Conservation (phyloP, 2,329 filamentous ascomycete genomes). For the Aureobasidium namibiae region DNA sequence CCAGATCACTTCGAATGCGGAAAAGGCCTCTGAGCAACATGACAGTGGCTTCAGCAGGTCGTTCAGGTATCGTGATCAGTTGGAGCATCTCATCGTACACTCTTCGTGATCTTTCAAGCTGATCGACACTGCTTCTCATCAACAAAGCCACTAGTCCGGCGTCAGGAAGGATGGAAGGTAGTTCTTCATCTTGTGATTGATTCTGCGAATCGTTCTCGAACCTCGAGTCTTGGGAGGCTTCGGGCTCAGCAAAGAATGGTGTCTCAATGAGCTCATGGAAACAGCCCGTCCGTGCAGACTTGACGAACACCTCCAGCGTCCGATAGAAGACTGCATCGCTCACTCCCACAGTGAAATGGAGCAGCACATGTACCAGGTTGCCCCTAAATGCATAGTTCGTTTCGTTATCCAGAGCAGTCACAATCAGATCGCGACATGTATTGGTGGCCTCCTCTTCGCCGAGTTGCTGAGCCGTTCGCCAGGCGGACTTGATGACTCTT, state of each 20-base stretch:
- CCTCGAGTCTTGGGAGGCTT: not conserved
- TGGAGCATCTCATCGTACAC: conserved; percentile 24
- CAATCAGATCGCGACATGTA: not conserved
- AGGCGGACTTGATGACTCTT: conserved; percentile 5
- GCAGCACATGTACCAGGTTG: conserved; percentile 6
- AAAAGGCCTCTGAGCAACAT: conserved; percentile 46
- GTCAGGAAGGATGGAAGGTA: conserved; percentile 9
- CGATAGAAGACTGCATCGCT: conserved; percentile 1
- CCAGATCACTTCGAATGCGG: conserved; percentile 73
- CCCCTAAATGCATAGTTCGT: conserved; percentile 6
- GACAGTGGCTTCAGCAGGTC: conserved; percentile 23
- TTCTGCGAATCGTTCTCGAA: not conserved
- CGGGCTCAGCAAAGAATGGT: conserved; percentile 1
- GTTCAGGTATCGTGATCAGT: conserved; percentile 22
- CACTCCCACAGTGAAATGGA: not conserved
- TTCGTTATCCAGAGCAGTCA: conserved; percentile 2
- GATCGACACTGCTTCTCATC: conserved; percentile 14
- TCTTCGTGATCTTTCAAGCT: conserved; percentile 1
- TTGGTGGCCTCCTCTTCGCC: conserved; percentile 7
- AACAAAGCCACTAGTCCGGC: conserved; percentile 13
- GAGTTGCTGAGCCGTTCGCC: conserved; percentile 4
- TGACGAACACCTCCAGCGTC: not conserved
- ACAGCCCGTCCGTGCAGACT: not conserved
- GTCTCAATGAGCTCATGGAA: not conserved
- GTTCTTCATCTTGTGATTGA: not conserved